Evolutionary conservation across 805 yeast genomes (phyloP).

Genomic region (Cyberlindnera xishuangbannaensis): DNA sequence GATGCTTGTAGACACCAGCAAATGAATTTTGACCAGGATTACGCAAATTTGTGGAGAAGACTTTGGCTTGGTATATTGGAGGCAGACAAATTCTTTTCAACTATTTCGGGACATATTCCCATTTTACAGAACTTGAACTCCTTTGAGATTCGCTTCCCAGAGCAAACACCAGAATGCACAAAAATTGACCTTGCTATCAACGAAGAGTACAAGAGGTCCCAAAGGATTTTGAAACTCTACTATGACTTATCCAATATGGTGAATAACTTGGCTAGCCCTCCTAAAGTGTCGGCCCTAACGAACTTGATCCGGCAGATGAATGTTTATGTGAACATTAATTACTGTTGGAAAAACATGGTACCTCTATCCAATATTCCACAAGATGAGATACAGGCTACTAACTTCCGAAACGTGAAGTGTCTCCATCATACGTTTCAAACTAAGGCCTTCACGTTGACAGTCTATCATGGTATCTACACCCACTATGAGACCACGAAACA

Average conservation of each 20-base stretch:
- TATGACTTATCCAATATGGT: constrained; percentile 16
- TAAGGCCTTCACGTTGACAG: constrained; percentile 14
- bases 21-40: constrained; percentile 12
- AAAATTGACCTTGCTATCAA: constrained; percentile 12
- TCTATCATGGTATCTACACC: constrained; percentile 16
- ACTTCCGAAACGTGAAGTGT: constrained; percentile 12
- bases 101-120: constrained; percentile 21
- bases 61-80: constrained; percentile 24
- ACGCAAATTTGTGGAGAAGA: constrained; percentile 21
- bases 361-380: constrained; percentile 1
- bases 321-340: constrained; percentile 15
- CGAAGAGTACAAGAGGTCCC: constrained; percentile 15
- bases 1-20: constrained; percentile 34
- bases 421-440: constrained; percentile 16
- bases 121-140: constrained; percentile 16
- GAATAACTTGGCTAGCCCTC: constrained; percentile 15
- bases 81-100: constrained; percentile 16
- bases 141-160: constrained; percentile 17
- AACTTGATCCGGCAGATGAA: constrained; percentile 14
- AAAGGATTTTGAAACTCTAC: constrained; percentile 14
- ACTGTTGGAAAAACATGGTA: constrained; percentile 8
- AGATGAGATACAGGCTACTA: constrained; percentile 5
- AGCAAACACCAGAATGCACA: constrained; percentile 1
- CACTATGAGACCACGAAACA: constrained; percentile 18
- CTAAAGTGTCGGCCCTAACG: constrained; percentile 16